Evolutionary conservation across 2,329 filamentous ascomycete genomes (phyloP), one percentile per base, ranked within the genome.

Genomic region (Aspergillus novofumigatus): DNA sequence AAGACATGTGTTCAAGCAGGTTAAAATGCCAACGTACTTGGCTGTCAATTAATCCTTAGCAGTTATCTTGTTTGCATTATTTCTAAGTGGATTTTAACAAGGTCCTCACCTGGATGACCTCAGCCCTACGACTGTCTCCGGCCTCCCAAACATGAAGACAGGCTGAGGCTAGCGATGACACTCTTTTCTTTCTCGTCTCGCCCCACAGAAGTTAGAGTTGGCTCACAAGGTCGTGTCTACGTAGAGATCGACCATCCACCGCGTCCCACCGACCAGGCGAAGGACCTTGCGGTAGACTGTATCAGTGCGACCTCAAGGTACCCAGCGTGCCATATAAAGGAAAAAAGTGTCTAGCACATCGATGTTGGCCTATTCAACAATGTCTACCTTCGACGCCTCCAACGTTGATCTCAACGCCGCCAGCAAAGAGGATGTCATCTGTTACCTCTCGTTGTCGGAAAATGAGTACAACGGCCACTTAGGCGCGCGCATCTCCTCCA

Each of bases 401-500:
- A 75, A 65, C 52, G 79, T 81, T 67, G 68, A 81, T 57, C 69
- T 81, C 23, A 67, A 71, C 48, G 76, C 70, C 1, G 77, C 69
- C 10, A 77, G 79, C 62, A 70, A 73, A 1, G 64, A 64, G 3
- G 67, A 77, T 2, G 68, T 86, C 48, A 72, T 83, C 63, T 86
- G 83, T 67, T 83, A 79, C 66, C 64, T 85, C 20, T 69, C 74
- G 10, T 56, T 65, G 2, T 70, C 68, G 2, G 69, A 64, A 0
- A 85, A 84, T 62, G 78, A 84, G 21, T 85, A 85, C 63, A 74
- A 84, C 61, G 83, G 83, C 23, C 73, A 69, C 3, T 59, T 79
- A 1, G 78, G 77, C 8, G 73, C 72, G 1, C 75, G 77, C 3
- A 70, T 77, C 64, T 80, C 66, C 25, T 67, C 78, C 23, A 64